A percentile compares a stretch with the other conserved stretches of the same genome.
phyloP scores from a whole-genome alignment of 257 asterid genomes.

The Scutellaria barbata region DNA sequence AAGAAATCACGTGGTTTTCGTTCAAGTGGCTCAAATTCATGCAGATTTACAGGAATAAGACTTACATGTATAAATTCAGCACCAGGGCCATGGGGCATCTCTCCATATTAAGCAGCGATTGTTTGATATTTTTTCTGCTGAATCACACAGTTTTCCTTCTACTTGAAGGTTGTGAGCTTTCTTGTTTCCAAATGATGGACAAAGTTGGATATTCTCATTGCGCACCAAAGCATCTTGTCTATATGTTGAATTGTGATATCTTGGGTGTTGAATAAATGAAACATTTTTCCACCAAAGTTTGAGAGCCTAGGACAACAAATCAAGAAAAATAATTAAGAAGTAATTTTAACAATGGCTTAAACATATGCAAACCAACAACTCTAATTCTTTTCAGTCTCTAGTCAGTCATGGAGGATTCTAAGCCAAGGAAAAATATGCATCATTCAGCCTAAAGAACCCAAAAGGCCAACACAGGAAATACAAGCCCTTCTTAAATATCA shows the following conservation, averaged over 20 bases:
- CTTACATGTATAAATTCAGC: constrained; percentile 48
- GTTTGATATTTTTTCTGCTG: constrained; percentile 29
- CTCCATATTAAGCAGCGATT: constrained; percentile 69
- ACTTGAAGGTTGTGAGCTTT: constrained; percentile 31
- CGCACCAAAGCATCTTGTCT: constrained; percentile 59
- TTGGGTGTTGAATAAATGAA: constrained; percentile 69
- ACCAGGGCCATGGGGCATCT: constrained; percentile 96
- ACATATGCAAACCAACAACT: constrained; percentile 12
- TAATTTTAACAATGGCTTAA: constrained; percentile 13
- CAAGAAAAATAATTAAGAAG: constrained; percentile 18
- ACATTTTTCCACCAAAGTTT: constrained; percentile 92
- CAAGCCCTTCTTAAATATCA: not conserved
- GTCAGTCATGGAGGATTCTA: not conserved
- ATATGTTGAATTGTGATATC: constrained; percentile 59
- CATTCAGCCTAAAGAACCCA: not conserved
- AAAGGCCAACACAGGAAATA: not conserved
- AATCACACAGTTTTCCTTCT: constrained; percentile 34
- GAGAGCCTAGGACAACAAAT: constrained; percentile 57
- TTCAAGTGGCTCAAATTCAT: constrained; percentile 5
- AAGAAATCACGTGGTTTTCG: no score
- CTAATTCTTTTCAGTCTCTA: no score
- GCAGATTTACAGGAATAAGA: not conserved
- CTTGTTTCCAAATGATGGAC: constrained; percentile 39
- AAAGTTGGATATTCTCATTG: constrained; percentile 49
- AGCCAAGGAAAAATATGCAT: not conserved